phyloP scores from a whole-genome alignment of 148 eudicot species.

The Rhododendron griersonianum region DNA sequence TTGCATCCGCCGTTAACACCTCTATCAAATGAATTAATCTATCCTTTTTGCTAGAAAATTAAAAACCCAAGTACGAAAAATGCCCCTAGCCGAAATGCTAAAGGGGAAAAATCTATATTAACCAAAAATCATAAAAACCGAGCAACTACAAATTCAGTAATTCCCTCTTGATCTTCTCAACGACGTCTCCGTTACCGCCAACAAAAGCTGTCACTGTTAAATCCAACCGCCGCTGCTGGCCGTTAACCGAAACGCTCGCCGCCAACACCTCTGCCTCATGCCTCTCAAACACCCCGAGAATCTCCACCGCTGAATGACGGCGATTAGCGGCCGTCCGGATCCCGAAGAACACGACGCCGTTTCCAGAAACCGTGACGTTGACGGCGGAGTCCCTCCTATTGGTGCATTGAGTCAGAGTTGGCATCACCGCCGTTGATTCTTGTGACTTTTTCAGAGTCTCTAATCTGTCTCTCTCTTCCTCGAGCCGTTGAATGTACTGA shows the following conservation, averaged over 20 bases:
- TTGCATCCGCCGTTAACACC: no score
- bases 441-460: constrained; percentile 19
- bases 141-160: constrained; percentile 9
- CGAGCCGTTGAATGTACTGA: constrained; percentile 18
- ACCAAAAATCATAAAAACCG: background rate
- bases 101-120: background rate
- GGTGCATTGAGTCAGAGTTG: background rate
- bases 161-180: constrained; percentile 30
- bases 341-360: constrained; percentile 19
- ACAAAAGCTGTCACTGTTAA: background rate
- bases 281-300: constrained; percentile 25
- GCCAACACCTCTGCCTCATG: constrained; percentile 31
- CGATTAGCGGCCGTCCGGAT: constrained; percentile 5
- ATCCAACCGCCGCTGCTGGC: background rate
- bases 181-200: background rate
- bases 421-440: background rate
- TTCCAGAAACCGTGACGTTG: constrained; percentile 9
- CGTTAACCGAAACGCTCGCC: constrained; percentile 16
- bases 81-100: background rate
- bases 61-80: background rate
- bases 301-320: constrained; percentile 10
- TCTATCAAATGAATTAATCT: no score
- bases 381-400: background rate
- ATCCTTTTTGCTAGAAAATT: background rate
- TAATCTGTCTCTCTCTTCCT: constrained; percentile 24